Evolutionary conservation across 305 asterid genomes (phyloP).

Genomic region (Rubia occidens): DNA sequence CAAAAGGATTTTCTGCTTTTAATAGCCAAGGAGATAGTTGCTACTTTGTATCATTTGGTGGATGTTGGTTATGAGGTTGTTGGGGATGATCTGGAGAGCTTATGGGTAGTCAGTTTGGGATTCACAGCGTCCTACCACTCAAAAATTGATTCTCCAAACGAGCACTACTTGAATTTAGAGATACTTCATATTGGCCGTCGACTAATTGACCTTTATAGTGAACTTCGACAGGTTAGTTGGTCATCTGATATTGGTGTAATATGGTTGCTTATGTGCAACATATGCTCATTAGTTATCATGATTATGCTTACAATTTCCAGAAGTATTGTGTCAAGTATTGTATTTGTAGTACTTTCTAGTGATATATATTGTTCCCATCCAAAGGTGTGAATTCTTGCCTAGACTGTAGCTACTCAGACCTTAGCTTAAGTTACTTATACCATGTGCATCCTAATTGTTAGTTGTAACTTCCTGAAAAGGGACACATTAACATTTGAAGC

Average conservation of each 20-base stretch:
- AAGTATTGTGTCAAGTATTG: background rate
- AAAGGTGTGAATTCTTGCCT: background rate
- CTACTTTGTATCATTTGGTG: slow-evolving; percentile 45
- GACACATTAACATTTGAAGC: background rate
- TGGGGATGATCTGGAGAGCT: slow-evolving; percentile 66
- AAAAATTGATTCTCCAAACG: slow-evolving; percentile 34
- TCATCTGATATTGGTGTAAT: slow-evolving; percentile 7
- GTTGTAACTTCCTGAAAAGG: background rate
- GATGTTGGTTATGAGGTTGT: slow-evolving; percentile 74
- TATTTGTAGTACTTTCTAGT: background rate
- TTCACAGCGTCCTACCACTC: slow-evolving; percentile 42
- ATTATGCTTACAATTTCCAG: background rate
- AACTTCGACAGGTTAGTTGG: slow-evolving; percentile 87
- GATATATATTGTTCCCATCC: background rate
- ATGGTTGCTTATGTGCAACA: background rate
- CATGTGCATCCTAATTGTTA: background rate
- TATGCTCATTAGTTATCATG: background rate
- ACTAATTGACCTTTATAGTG: slow-evolving; percentile 69
- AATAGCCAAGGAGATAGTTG: slow-evolving; percentile 55
- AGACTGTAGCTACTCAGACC: background rate
- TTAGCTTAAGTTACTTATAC: background rate
- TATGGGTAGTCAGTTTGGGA: slow-evolving; percentile 58
- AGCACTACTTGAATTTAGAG: slow-evolving; percentile 37
- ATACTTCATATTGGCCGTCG: slow-evolving; percentile 57
- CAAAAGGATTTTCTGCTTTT: slow-evolving; percentile 37